Conservation (phyloP, 108 stramenopile genomes). For the Fragilaria crotonensis region DNA sequence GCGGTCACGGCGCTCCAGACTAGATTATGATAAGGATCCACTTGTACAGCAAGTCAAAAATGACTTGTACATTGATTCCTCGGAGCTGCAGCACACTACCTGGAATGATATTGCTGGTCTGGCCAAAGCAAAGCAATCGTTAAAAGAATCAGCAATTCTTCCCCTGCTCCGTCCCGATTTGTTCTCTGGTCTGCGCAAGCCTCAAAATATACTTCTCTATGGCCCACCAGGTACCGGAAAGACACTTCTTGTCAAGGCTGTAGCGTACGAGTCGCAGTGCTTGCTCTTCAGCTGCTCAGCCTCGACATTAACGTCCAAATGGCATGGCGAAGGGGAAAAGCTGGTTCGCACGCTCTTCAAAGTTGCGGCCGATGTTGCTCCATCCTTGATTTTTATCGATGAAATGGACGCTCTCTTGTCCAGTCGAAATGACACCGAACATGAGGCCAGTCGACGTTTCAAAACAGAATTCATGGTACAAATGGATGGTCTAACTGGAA, state of each 20-base stretch:
- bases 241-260: slow-evolving; percentile 70
- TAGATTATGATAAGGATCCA: slow-evolving; percentile 35
- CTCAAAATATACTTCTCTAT: slow-evolving; percentile 79
- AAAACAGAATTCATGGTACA: slow-evolving; percentile 96
- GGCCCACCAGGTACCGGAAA: slow-evolving; percentile 90
- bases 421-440: slow-evolving; percentile 59
- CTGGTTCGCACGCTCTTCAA: slow-evolving; percentile 75
- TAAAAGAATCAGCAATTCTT: slow-evolving; percentile 91
- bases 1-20: slow-evolving; percentile 1
- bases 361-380: slow-evolving; percentile 56
- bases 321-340: slow-evolving; percentile 88
- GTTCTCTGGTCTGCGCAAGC: slow-evolving; percentile 83
- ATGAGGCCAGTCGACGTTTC: slow-evolving; percentile 89
- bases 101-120: slow-evolving; percentile 74
- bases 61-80: slow-evolving; percentile 51
- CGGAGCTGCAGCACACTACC: slow-evolving; percentile 25
- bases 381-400: slow-evolving; percentile 89
- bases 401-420: slow-evolving; percentile 88
- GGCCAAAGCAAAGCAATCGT: slow-evolving; percentile 68
- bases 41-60: slow-evolving; percentile 35
- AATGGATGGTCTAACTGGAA: slow-evolving; percentile 82
- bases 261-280: slow-evolving; percentile 54
- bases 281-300: slow-evolving; percentile 71
- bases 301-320: slow-evolving; percentile 71
- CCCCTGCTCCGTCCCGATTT: slow-evolving; percentile 89